phyloP scores from a whole-genome alignment of 2,329 filamentous ascomycete species.

The Coleophoma cylindrospora region DNA sequence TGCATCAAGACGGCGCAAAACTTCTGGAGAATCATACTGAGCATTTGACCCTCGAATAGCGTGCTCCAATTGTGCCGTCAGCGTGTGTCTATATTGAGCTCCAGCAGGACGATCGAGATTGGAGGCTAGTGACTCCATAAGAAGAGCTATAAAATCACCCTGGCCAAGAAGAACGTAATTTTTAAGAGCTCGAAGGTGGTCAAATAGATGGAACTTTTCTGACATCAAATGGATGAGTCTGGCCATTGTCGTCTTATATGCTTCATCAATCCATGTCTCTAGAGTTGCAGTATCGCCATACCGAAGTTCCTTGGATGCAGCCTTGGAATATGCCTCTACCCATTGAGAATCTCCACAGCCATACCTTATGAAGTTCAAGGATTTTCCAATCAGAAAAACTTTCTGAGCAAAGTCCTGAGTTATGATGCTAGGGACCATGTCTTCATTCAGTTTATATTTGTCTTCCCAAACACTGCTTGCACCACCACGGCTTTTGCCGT shows the following conservation, averaged over 20 bases:
- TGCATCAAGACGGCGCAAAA: conserved; percentile 87
- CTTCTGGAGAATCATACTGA: conserved; percentile 89
- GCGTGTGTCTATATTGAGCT: conserved; percentile 90
- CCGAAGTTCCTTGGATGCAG: conserved; percentile 81
- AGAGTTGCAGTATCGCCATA: conserved; percentile 92
- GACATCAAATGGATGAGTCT: conserved; percentile 91
- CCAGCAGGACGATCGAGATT: conserved; percentile 95
- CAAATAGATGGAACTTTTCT: conserved; percentile 89
- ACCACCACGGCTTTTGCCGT: conserved; percentile 49
- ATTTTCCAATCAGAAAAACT: conserved; percentile 96
- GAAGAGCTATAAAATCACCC: conserved; percentile 91
- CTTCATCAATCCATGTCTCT: conserved; percentile 90
- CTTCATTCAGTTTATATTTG: conserved; percentile 82
- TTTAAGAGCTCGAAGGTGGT: conserved; percentile 87
- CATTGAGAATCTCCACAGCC: conserved; percentile 90
- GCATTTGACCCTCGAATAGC: conserved; percentile 96
- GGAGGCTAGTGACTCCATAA: conserved; percentile 93
- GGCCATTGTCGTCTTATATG: conserved; percentile 97
- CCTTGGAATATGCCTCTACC: conserved; percentile 94
- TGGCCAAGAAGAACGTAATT: conserved; percentile 92
- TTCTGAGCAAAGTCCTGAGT: conserved; percentile 92
- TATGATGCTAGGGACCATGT: conserved; percentile 90
- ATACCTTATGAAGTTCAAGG: conserved; percentile 95
- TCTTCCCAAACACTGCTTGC: conserved; percentile 96
- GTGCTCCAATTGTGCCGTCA: conserved; percentile 97